These are phyloP conservation scores for Trifolium dubium DNA, from an alignment of 306 rosid genomes.

Conservation along the genomic window DNA sequence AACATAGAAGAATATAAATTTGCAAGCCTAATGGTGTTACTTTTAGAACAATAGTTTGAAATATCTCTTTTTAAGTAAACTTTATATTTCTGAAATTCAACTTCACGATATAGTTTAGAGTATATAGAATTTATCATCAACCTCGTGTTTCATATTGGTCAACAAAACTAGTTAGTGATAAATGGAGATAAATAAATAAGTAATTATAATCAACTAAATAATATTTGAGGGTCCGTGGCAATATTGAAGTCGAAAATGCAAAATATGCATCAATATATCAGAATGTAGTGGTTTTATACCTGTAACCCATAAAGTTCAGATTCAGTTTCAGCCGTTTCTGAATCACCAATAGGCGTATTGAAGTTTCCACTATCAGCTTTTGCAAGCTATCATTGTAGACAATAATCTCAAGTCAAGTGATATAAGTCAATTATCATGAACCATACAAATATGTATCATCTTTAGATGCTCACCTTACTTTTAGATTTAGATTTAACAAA, in stretches of 20 bases:
- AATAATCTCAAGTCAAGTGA: conserved; percentile 32
- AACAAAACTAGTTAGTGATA: conserved; percentile 8
- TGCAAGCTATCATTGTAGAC: conserved; percentile 53
- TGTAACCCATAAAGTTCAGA: conserved; percentile 83
- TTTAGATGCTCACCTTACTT: conserved; percentile 58
- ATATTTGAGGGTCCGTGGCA: conserved; percentile 28
- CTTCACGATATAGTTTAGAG: neutral
- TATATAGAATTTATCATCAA: conserved; percentile 28
- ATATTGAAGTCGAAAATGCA: conserved; percentile 21
- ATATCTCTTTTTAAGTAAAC: conserved; percentile 3
- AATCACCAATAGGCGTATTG: conserved; percentile 53
- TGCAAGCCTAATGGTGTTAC: neutral
- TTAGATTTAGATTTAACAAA: conserved; percentile 50
- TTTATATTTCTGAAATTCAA: conserved; percentile 12
- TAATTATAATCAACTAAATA: neutral
- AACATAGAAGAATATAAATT: too few species aligned
- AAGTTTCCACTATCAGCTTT: conserved; percentile 44
- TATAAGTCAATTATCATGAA: conserved; percentile 31
- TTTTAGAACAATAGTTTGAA: conserved; percentile 12
- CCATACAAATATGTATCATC: neutral
- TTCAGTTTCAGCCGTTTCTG: conserved; percentile 65
- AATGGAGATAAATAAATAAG: conserved; percentile 7
- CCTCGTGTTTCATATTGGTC: conserved; percentile 18
- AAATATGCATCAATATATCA: conserved; percentile 25
- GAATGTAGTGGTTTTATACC: conserved; percentile 56